Percentiles rank a stretch among this genome's conserved stretches.
These are phyloP conservation scores for Lyophyllum semitale DNA, from an alignment of 768 basidiomycete species.

Conservation along the genomic window DNA sequence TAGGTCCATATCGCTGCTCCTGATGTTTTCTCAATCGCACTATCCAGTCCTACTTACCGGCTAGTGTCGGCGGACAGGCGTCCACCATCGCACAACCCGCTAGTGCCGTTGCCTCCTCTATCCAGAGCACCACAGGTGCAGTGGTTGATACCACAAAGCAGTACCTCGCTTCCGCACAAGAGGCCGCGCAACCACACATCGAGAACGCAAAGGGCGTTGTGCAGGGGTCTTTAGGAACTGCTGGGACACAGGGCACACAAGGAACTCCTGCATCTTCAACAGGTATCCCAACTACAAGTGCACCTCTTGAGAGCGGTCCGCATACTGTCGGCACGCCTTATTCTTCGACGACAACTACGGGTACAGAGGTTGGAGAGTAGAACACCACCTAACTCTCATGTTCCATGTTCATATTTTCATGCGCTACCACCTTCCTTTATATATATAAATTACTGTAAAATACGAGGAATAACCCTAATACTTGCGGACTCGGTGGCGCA, in stretches of 20 bases:
- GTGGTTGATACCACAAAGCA: constrained; percentile 28
- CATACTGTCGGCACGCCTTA: constrained; percentile 34
- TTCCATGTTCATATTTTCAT: background rate
- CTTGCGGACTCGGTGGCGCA: too few species aligned
- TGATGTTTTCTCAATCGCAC: background rate
- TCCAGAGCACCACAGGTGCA: constrained; percentile 33
- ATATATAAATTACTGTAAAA: background rate
- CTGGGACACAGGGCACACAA: constrained; percentile 9
- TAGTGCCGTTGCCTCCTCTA: constrained; percentile 27
- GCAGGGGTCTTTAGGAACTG: constrained; percentile 27
- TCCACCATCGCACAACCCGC: constrained; percentile 12
- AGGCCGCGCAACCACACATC: constrained; percentile 40
- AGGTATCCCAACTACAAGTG: constrained; percentile 36
- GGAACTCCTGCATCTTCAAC: constrained; percentile 19
- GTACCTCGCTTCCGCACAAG: constrained; percentile 22
- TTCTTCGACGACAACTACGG: constrained; percentile 21
- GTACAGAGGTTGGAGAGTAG: constrained; percentile 20
- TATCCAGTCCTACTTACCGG: constrained; percentile 28
- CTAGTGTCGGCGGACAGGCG: constrained; percentile 24
- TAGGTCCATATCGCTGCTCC: background rate
- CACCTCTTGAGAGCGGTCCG: constrained; percentile 41
- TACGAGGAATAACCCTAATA: too few species aligned
- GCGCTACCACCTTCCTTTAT: background rate
- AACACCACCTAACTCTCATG: constrained; percentile 11
- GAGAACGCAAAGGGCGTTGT: constrained; percentile 38